These are phyloP conservation scores for Paratrimastix pyriformis DNA, from an alignment of 78 protist genomes.

Conservation along the genomic window DNA sequence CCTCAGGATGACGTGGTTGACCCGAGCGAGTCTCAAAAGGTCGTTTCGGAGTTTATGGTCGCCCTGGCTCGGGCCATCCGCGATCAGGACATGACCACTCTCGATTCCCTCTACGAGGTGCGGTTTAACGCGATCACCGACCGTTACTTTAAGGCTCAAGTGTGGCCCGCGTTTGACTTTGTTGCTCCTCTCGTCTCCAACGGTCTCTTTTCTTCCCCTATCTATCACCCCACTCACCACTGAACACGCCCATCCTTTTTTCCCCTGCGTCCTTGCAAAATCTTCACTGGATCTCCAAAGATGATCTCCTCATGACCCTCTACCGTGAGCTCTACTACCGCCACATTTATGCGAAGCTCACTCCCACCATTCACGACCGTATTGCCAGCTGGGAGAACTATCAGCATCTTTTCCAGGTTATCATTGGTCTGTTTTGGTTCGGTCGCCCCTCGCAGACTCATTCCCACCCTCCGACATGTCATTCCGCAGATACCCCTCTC, in stretches of 20 bases:
- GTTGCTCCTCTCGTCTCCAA: background rate
- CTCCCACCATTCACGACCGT: slow-evolving; percentile 47
- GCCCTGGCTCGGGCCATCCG: too few species aligned
- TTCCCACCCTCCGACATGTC: background rate
- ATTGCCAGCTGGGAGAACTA: slow-evolving; percentile 67
- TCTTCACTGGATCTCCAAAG: background rate
- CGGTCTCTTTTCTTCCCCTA: background rate
- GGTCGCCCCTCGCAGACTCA: background rate
- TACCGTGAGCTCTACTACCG: slow-evolving; percentile 82
- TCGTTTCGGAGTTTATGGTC: too few species aligned
- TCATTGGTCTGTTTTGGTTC: slow-evolving; percentile 34
- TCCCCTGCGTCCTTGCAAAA: background rate
- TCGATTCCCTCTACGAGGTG: too few species aligned
- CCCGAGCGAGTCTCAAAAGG: too few species aligned
- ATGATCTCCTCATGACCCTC: slow-evolving; percentile 38
- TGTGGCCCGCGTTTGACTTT: slow-evolving; percentile 18
- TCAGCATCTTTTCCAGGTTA: slow-evolving; percentile 49
- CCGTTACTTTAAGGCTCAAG: slow-evolving; percentile 1
- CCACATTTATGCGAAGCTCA: slow-evolving; percentile 56
- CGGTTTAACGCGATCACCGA: slow-evolving; percentile 18
- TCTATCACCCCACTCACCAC: background rate
- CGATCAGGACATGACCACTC: too few species aligned
- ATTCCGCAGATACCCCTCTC: background rate
- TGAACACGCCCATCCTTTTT: background rate
- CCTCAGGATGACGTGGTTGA: too few species aligned